These are phyloP conservation scores for Venturia oleaginea DNA, from an alignment of 2,329 filamentous ascomycete species.

Conservation along the genomic window DNA sequence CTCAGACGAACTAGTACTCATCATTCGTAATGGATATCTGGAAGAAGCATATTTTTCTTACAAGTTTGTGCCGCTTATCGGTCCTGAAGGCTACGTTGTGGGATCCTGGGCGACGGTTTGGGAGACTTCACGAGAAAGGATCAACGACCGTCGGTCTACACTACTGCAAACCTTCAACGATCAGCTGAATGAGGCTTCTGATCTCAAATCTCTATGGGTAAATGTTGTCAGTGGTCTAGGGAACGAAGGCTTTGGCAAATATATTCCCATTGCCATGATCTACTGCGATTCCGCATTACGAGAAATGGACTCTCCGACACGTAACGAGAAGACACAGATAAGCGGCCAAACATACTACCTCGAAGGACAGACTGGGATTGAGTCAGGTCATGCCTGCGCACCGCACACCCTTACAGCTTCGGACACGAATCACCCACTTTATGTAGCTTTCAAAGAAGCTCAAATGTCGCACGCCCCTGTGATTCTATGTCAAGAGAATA, in stretches of 20 bases:
- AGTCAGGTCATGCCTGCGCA: background rate
- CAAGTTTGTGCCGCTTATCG: constrained; percentile 15
- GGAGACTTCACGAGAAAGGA: constrained; percentile 3
- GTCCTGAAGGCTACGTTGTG: constrained; percentile 9
- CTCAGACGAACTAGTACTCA: constrained; percentile 3
- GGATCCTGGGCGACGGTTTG: background rate
- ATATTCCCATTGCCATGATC: constrained; percentile 4
- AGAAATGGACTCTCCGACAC: background rate
- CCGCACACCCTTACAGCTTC: background rate
- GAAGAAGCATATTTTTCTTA: constrained; percentile 15
- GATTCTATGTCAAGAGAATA: background rate
- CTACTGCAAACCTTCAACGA: background rate
- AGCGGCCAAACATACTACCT: background rate
- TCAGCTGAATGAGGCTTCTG: background rate
- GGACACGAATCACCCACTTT: background rate
- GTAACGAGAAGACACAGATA: background rate
- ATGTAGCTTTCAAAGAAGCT: background rate
- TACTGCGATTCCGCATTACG: background rate
- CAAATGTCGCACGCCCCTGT: background rate
- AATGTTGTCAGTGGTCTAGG: background rate
- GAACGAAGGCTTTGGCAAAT: background rate
- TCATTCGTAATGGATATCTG: constrained; percentile 9
- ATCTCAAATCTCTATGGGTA: background rate
- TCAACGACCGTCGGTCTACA: background rate
- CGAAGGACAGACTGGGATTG: background rate